Conservation (phyloP, 148 eudicot species). For the Diospyros kaki region DNA sequence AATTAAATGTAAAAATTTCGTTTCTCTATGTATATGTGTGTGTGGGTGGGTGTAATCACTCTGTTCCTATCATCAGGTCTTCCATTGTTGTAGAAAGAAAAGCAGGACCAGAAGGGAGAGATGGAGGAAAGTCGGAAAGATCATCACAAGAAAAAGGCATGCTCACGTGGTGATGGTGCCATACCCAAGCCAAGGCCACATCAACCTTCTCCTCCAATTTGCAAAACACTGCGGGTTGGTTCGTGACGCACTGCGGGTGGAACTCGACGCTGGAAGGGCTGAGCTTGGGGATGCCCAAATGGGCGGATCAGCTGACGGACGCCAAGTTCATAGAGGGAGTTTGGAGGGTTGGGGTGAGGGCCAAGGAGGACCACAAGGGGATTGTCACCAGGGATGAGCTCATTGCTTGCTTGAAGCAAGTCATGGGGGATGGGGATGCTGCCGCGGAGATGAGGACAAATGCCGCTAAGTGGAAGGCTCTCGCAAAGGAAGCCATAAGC, state of each 20-base stretch:
- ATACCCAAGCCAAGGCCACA: constrained; percentile 57
- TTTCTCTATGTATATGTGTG: too few relatives aligned
- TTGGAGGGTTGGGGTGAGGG: constrained; percentile 54
- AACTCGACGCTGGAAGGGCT: constrained; percentile 62
- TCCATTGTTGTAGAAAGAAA: too few relatives aligned
- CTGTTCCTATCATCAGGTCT: too few relatives aligned
- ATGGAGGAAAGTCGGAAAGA: too few relatives aligned
- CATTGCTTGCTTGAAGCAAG: constrained; percentile 18
- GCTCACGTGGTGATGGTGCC: too few relatives aligned
- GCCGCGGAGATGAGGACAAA: neutral
- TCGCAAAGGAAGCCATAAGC: constrained; percentile 1
- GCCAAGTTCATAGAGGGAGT: constrained; percentile 54
- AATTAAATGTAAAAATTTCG: too few relatives aligned
- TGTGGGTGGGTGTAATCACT: too few relatives aligned
- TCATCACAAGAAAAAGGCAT: too few relatives aligned
- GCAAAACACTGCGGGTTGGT: constrained; percentile 57
- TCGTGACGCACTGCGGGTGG: constrained; percentile 66
- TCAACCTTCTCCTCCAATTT: constrained; percentile 70
- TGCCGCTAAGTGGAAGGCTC: neutral
- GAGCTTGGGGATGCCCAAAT: constrained; percentile 49
- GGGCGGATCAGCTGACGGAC: constrained; percentile 50
- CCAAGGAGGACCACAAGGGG: constrained; percentile 36
- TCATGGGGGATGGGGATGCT: constrained; percentile 22
- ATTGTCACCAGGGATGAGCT: constrained; percentile 16
- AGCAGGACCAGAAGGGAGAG: too few relatives aligned